Evolutionary conservation across 2,329 filamentous ascomycete genomes (phyloP), one percentile per base, ranked within the genome.

Genomic region (Hymenoscyphus repandus): DNA sequence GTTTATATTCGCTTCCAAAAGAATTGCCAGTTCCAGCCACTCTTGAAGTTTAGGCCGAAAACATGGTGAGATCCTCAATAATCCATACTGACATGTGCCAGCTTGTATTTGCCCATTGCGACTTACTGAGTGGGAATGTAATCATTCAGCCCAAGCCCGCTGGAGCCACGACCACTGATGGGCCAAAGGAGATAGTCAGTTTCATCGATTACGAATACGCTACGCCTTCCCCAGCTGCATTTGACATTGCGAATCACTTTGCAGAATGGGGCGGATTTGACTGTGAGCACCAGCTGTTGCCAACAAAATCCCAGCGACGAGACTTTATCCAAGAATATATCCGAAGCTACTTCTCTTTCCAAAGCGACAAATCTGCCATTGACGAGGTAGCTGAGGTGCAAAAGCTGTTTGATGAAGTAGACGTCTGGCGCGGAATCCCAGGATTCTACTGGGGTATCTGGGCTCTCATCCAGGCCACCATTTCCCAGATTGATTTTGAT

Each of bases 191-290:
- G 43, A 76, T 71, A 2, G 85, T 92, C 49, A 81, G 80, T 65
- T 97, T 99, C 71, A 99, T 99, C 68, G 93, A 99, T 72, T 99
- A 97, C 74, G 93, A 99, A 70, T 99, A 99, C 70, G 90, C 91
- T 12, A 93, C 90, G 4, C 91, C 93, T 2, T 92, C 91, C 1
- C 92, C 92, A 1, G 90, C 91, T 3, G 91, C 92, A 1, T 99
- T 99, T 70, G 93, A 99, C 68, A 84, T 99, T 61, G 86, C 92
- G 45, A 99, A 99, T 72, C 93, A 99, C 74, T 96, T 99, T 67
- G 90, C 93, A 43, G 93, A 99, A 72, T 99, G 93, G 92, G 91
- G 86, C 53, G 93, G 93, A 51, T 96, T 96, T 65, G 90, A 95
- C 62, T 99, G 93, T 74, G 90, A 97, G 69, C 91, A 88, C 72